A percentile compares a stretch with the other conserved stretches of the same genome.
These are phyloP conservation scores for Rhodotorula sp. DNA, from an alignment of 1,284 basidiomycete genomes.

Conservation along the genomic window DNA sequence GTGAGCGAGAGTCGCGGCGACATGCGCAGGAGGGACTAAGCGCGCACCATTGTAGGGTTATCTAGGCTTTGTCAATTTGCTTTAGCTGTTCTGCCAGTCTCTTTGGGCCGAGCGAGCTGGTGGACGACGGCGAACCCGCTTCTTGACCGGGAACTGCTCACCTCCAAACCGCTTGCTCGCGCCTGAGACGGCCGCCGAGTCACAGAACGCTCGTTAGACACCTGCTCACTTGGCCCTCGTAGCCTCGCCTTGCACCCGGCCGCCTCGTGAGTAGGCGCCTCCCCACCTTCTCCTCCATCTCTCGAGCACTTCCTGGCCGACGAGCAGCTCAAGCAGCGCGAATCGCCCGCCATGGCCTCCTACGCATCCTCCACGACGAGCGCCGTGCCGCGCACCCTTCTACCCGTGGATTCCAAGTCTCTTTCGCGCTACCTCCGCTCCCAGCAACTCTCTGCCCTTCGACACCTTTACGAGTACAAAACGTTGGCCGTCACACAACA, in stretches of 20 bases:
- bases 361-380: not conserved
- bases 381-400: constrained; percentile 19
- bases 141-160: not conserved
- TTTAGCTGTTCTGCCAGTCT: not conserved
- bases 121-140: not conserved
- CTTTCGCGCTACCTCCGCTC: constrained; percentile 29
- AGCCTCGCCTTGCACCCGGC: not conserved
- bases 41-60: not conserved
- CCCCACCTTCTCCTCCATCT: not conserved
- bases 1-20: too few species aligned
- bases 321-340: not conserved
- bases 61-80: not conserved
- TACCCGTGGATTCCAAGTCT: constrained; percentile 25
- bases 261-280: not conserved
- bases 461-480: constrained; percentile 31
- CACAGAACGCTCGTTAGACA: not conserved
- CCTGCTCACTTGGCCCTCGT: not conserved
- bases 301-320: not conserved
- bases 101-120: not conserved
- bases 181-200: too few species aligned
- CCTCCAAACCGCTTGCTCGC: not conserved
- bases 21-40: not conserved
- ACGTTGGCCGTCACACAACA: constrained; percentile 20
- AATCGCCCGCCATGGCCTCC: not conserved
- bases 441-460: constrained; percentile 32